phyloP scores from a whole-genome alignment of 2,329 filamentous ascomycete genomes.

The Penicillium sclerotiorum region DNA sequence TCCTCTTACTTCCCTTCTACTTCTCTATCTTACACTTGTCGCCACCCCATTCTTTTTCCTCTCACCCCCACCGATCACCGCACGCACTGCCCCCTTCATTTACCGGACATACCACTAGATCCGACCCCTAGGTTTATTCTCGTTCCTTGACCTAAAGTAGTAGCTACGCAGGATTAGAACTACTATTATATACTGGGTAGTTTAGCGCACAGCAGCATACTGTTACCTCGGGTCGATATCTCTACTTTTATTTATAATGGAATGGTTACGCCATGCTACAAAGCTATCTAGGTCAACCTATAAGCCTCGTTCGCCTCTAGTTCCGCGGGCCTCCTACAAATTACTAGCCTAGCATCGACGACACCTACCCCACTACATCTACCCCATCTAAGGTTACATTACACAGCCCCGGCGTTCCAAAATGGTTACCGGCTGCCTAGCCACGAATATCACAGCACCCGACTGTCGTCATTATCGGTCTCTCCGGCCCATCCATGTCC shows the following conservation, averaged over 20 bases:
- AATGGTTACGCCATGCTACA: slow-evolving; percentile 8
- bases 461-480: slow-evolving; percentile 11
- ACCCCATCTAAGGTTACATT: slow-evolving; percentile 12
- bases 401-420: slow-evolving; percentile 12
- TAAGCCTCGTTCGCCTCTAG: slow-evolving; percentile 8
- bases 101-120: slow-evolving; percentile 20
- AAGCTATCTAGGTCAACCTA: slow-evolving; percentile 14
- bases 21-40: slow-evolving; percentile 19
- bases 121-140: slow-evolving; percentile 7
- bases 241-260: slow-evolving; percentile 8
- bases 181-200: slow-evolving; percentile 12
- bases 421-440: slow-evolving; percentile 5
- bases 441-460: slow-evolving; percentile 7
- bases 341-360: slow-evolving; percentile 2
- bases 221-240: slow-evolving; percentile 1
- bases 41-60: slow-evolving; percentile 8
- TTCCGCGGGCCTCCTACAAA: slow-evolving; percentile 6
- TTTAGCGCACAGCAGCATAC: slow-evolving; percentile 9
- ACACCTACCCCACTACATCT: slow-evolving; percentile 8
- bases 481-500: slow-evolving; percentile 5
- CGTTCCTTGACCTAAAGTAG: not conserved
- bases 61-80: slow-evolving; percentile 10
- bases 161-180: slow-evolving; percentile 11
- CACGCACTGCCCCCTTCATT: slow-evolving; percentile 20
- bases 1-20: slow-evolving; percentile 5